Percentiles rank a stretch among this genome's conserved stretches.
phyloP scores from a whole-genome alignment of 371 early-diverging fungal species.

The Mucor racemosus region DNA sequence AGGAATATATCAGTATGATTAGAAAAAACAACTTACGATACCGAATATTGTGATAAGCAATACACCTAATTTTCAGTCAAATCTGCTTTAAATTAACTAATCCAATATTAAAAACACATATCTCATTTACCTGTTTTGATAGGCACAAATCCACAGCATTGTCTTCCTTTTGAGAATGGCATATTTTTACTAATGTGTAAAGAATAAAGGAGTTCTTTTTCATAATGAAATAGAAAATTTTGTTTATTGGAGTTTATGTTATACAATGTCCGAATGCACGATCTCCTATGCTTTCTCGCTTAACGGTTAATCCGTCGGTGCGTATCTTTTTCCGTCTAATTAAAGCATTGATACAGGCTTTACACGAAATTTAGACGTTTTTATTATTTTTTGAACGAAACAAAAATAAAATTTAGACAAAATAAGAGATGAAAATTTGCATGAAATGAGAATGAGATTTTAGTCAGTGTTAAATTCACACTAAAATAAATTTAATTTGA shows the following conservation, averaged over 20 bases:
- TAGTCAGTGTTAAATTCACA: no score
- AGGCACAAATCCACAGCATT: conserved; percentile 42
- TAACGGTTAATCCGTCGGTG: conserved; percentile 8
- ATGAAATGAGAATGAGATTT: no score
- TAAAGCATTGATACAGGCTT: background rate
- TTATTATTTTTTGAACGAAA: no score
- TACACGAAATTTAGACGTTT: no score
- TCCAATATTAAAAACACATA: background rate
- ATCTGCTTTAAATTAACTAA: background rate
- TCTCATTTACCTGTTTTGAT: conserved; percentile 39
- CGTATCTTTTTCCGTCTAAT: background rate
- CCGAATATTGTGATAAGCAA: conserved; percentile 48
- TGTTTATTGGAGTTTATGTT: conserved; percentile 1
- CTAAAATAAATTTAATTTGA: no score
- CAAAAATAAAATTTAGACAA: no score
- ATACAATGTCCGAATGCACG: conserved; percentile 9
- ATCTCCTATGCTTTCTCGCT: background rate
- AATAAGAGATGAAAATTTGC: no score
- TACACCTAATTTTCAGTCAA: conserved; percentile 31
- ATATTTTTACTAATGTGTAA: conserved; percentile 11
- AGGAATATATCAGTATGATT: no score
- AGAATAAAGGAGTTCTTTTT: background rate
- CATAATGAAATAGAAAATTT: background rate
- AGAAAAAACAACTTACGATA: conserved; percentile 36
- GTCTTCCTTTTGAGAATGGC: conserved; percentile 31